Base-by-base conservation (phyloP, 192 early-diverging fungal species). In the Rhizophagus sp. region DNA sequence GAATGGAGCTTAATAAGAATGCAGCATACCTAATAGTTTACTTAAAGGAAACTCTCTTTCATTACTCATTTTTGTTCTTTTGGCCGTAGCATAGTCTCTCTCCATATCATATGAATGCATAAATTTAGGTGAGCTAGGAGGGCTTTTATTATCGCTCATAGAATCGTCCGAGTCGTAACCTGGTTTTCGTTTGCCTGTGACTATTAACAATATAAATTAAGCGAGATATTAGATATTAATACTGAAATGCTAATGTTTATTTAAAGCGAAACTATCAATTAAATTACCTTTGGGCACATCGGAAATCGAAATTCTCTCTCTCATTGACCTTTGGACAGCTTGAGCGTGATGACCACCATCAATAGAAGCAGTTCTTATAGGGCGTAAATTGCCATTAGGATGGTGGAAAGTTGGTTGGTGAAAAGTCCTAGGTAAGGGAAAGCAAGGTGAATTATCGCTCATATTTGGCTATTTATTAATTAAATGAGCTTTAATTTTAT, bases 401-500 rank as follows among this genome's bases (percentile, higher is more conserved):
- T 62, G 61, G 36, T 50, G 27, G 27, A 68, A 67, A 34, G 36
- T 34, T 27, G 74, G 24, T 62, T 34, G 64, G 76, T 68, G 52
- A 27, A 33, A 34, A 30, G 49, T 41, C 12, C 49, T 68, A 50
- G 76, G 27, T 30, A 78, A 30, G 8, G 76, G 76, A 68, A 78
- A 64, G 65, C 76, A 78, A 13, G 76, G 76, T 68, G 76, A 78
- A 52, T 78, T 62, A 41, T 78, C 65, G 34, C 65, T 78, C 76
- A 78, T 78, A 74, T 74, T 74, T 74, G 41, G 11, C 24, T 13
- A 34, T 0, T 57, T 74, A 25, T 30, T 33, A 50, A 6, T 74
- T 41, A 41, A 36, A 41, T 27, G 47, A 73, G 39, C 4, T 19
- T 7, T 12, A 24, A 44, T 44, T 44, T 44, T 44, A 0, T 4